Conservation (phyloP, 129 eudicot genomes). For the Apium graveolens region DNA sequence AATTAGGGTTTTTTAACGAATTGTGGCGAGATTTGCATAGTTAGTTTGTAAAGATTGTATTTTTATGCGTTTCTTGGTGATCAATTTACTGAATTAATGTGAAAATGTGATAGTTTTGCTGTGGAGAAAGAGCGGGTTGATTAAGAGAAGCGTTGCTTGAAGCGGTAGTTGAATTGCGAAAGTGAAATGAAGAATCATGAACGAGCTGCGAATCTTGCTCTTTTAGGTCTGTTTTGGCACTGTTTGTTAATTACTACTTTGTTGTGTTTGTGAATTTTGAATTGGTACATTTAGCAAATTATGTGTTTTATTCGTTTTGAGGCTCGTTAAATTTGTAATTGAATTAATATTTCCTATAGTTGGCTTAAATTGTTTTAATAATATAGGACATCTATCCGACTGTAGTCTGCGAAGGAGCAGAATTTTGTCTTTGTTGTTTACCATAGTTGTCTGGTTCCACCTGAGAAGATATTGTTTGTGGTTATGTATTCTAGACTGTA, state of each 20-base stretch:
- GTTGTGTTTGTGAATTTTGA: neutral
- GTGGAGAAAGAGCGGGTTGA: neutral
- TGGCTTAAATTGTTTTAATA: too few species aligned
- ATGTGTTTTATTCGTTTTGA: neutral
- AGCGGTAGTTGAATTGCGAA: neutral
- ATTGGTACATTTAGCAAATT: neutral
- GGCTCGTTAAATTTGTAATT: neutral
- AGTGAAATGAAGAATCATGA: slow-evolving; percentile 62
- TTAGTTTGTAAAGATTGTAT: neutral
- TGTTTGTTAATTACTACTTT: neutral
- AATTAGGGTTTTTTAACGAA: neutral
- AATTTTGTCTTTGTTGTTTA: too few species aligned
- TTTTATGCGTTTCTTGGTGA: neutral
- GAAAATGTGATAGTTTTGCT: neutral
- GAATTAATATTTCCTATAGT: neutral
- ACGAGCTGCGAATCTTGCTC: slow-evolving; percentile 76
- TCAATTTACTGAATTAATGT: neutral
- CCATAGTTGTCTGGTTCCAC: too few species aligned
- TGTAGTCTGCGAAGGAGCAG: too few species aligned
- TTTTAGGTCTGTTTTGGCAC: slow-evolving; percentile 49
- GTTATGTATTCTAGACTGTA: too few species aligned
- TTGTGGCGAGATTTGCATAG: neutral
- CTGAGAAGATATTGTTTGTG: too few species aligned
- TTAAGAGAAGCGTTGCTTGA: neutral
- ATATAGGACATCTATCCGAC: too few species aligned